Base-by-base conservation (phyloP, 2,329 filamentous ascomycete species). In the Colletotrichum chlorophyti region DNA sequence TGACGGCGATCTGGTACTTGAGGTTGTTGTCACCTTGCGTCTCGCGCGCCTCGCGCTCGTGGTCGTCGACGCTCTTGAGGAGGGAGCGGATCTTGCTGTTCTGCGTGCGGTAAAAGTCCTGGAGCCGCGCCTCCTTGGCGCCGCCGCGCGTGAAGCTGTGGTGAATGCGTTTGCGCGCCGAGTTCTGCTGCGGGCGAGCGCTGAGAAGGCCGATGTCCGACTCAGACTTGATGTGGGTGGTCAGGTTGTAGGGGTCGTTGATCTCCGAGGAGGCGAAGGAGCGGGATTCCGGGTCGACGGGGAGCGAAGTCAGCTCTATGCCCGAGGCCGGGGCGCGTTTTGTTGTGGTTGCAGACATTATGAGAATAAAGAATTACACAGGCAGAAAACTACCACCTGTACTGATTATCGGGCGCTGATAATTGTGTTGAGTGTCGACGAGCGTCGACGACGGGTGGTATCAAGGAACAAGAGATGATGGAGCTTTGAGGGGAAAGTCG, bases 41-140 rank as follows among this genome's bases (percentile, higher is more conserved):
- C 66, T 96, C 90, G 63, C 86, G 88, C 31, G 93, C 93, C 43
- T 92, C 88, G 31, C 88, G 87, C 15, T 90, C 82, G 75, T 98
- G 95, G 69, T 97, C 92, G 69, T 97, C 92, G 3, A 98, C 94
- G 3, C 91, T 89, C 77, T 97, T 97, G 64, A 98, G 82, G 76
- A 97, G 84, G 10, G 91, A 86, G 77, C 97, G 87, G 65, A 99
- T 99, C 66, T 91, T 93, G 72, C 93, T 91, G 71, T 99, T 99
- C 71, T 99, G 94, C 26, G 83, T 82, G 71, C 91, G 85, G 80
- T 98, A 98, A 77, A 97, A 98, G 47, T 86, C 84, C 68, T 90
- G 83, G 14, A 98, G 72, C 68, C 84, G 87, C 64, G 78, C 81
- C 12, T 82, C 72, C 40, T 74, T 74, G 21, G 69, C 67, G 8